Evolutionary conservation across 1,139 yeast species (phyloP), one percentile per base, ranked within the genome.

Genomic region (Arxiozyma telluris): DNA sequence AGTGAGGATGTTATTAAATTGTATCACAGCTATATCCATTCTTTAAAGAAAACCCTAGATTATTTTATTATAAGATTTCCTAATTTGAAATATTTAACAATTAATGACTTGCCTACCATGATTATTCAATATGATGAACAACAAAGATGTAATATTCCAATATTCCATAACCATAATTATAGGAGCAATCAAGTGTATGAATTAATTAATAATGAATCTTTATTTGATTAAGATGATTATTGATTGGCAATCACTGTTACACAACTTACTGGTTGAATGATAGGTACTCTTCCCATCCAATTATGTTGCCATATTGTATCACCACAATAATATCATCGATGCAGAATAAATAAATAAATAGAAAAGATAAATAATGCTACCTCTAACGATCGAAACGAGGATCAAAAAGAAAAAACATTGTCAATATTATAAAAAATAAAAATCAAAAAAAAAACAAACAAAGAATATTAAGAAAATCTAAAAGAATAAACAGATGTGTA

Each of bases 71-170:
- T 58, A 23, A 53, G 57, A 17, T 65, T 67, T 48, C 61, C 60
- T 1, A 57, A 58, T 17, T 56, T 67, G 38, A 47, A 59, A 49
- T 64, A 59, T 44, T 53, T 67, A 44, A 55, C 59, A 1, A 43
- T 67, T 5, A 67, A 67, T 46, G 70, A 65, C 46, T 47, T 66
- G 18, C 68, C 69, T 1, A 65, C 70, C 1, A 59, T 57, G 48
- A 53, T 66, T 17, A 50, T 56, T 17, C 59, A 61, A 50, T 59
- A 59, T 17, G 67, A 64, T 38, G 62, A 58, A 25, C 59, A 58
- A 12, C 69, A 66, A 57, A 60, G 51, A 47, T 63, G 63, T 52
- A 65, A 62, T 45, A 54, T 62, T 25, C 70, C 69, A 6, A 52
- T 65, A 2, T 65, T 64, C 46, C 57, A 62, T 49, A 52, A 55